Evolutionary conservation across 768 basidiomycete genomes (phyloP).

Genomic region (Boletus vermiculosoides): DNA sequence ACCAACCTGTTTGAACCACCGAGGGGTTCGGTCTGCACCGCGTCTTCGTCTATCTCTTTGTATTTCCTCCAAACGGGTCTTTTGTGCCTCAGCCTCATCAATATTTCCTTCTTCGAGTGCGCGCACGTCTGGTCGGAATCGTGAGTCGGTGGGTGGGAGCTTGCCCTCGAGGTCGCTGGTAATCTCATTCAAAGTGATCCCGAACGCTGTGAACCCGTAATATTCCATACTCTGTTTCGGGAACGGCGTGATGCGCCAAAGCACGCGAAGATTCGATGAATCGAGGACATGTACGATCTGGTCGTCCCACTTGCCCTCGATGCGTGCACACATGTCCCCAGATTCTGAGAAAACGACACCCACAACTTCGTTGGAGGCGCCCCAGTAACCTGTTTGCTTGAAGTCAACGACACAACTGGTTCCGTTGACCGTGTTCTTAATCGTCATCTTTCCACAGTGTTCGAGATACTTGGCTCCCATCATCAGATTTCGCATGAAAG

Average conservation of each 20-base stretch:
- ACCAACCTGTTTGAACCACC: slow-evolving; percentile 71
- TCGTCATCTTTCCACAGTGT: slow-evolving; percentile 75
- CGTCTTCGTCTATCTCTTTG: slow-evolving; percentile 70
- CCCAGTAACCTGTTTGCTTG: slow-evolving; percentile 85
- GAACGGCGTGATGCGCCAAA: slow-evolving; percentile 78
- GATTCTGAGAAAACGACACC: slow-evolving; percentile 55
- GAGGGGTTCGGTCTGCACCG: slow-evolving; percentile 58
- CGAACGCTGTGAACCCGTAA: slow-evolving; percentile 83
- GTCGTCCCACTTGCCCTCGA: slow-evolving; percentile 94
- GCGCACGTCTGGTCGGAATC: slow-evolving; percentile 76
- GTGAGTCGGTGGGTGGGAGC: slow-evolving; percentile 79
- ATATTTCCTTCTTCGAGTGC: slow-evolving; percentile 78
- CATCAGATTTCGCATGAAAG: slow-evolving; percentile 87
- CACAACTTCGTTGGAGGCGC: slow-evolving; percentile 67
- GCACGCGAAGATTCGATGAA: slow-evolving; percentile 63
- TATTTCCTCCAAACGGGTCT: slow-evolving; percentile 67
- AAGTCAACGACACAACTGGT: slow-evolving; percentile 75
- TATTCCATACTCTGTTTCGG: slow-evolving; percentile 67
- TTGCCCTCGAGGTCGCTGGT: slow-evolving; percentile 60
- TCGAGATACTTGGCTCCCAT: slow-evolving; percentile 90
- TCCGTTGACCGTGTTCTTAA: slow-evolving; percentile 58
- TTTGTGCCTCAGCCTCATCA: slow-evolving; percentile 69
- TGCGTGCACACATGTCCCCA: slow-evolving; percentile 53
- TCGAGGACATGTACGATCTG: slow-evolving; percentile 69
- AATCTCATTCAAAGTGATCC: slow-evolving; percentile 79